phyloP scores from a whole-genome alignment of 1,284 basidiomycete genomes.

The Anthracocystis walkeri region DNA sequence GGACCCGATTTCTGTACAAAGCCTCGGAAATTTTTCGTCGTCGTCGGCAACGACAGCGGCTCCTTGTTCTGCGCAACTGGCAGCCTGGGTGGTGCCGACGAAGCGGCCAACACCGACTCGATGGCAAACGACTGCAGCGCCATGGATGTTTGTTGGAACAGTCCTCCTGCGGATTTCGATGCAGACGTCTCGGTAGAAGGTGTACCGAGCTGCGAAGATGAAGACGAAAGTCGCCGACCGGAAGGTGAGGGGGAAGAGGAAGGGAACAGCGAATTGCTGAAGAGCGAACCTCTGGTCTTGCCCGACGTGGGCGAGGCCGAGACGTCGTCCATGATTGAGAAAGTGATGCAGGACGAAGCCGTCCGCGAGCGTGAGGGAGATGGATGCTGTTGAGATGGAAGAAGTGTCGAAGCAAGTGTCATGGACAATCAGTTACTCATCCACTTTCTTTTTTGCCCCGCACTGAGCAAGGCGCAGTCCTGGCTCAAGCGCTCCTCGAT shows the following conservation, averaged over 20 bases:
- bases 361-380: background rate
- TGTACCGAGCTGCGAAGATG: constrained; percentile 21
- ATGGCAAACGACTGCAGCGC: constrained; percentile 57
- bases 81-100: constrained; percentile 58
- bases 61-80: constrained; percentile 65
- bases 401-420: background rate
- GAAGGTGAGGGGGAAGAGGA: constrained; percentile 17
- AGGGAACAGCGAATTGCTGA: constrained; percentile 34
- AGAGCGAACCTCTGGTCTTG: constrained; percentile 31
- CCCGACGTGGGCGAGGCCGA: constrained; percentile 38
- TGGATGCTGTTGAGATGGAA: background rate
- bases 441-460: constrained; percentile 4
- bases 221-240: constrained; percentile 26
- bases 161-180: constrained; percentile 1
- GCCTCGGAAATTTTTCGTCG: constrained; percentile 66
- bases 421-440: background rate
- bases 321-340: constrained; percentile 35
- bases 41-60: constrained; percentile 62
- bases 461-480: background rate
- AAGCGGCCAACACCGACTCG: constrained; percentile 59
- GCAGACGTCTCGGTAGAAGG: constrained; percentile 25
- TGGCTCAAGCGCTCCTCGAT: background rate
- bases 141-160: constrained; percentile 53
- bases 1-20: constrained; percentile 68
- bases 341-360: background rate